These are phyloP conservation scores for Lonicera japonica DNA, from an alignment of 129 eudicot genomes.

Conservation along the genomic window DNA sequence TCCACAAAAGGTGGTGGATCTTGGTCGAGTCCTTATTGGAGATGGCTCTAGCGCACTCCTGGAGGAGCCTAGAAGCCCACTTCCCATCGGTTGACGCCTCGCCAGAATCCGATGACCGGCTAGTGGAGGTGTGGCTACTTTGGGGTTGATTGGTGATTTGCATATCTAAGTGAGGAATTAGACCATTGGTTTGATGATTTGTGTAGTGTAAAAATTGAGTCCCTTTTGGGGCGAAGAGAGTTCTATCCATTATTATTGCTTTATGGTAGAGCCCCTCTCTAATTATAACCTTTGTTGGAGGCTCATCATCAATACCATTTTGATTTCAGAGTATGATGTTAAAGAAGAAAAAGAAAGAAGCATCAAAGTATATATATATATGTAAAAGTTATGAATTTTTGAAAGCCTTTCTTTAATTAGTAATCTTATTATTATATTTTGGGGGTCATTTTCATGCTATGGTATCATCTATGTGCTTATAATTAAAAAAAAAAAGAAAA, in stretches of 20 bases:
- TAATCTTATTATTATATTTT: background rate
- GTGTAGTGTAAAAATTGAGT: slow-evolving; percentile 29
- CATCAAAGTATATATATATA: slow-evolving; percentile 19
- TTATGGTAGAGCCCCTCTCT: slow-evolving; percentile 8
- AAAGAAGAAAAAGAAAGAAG: slow-evolving; percentile 10
- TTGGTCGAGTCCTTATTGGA: slow-evolving; percentile 54
- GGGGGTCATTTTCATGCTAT: slow-evolving; percentile 20
- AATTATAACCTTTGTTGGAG: slow-evolving; percentile 8
- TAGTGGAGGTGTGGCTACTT: slow-evolving; percentile 15
- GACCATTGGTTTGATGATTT: slow-evolving; percentile 25
- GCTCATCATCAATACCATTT: background rate
- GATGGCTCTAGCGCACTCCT: slow-evolving; percentile 70
- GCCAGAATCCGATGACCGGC: slow-evolving; percentile 31
- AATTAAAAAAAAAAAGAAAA: background rate
- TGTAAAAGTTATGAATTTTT: background rate
- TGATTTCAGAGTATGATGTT: slow-evolving; percentile 5
- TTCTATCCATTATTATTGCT: slow-evolving; percentile 40
- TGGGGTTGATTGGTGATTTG: slow-evolving; percentile 20
- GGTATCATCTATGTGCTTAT: slow-evolving; percentile 15
- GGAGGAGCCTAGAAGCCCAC: slow-evolving; percentile 63
- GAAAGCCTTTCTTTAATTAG: too few relatives aligned
- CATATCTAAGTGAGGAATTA: slow-evolving; percentile 26
- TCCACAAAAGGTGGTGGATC: slow-evolving; percentile 77
- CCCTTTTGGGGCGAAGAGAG: slow-evolving; percentile 24
- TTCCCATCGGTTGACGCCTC: slow-evolving; percentile 30